phyloP scores from a whole-genome alignment of 306 rosid species.

The Castanopsis chinensis region DNA sequence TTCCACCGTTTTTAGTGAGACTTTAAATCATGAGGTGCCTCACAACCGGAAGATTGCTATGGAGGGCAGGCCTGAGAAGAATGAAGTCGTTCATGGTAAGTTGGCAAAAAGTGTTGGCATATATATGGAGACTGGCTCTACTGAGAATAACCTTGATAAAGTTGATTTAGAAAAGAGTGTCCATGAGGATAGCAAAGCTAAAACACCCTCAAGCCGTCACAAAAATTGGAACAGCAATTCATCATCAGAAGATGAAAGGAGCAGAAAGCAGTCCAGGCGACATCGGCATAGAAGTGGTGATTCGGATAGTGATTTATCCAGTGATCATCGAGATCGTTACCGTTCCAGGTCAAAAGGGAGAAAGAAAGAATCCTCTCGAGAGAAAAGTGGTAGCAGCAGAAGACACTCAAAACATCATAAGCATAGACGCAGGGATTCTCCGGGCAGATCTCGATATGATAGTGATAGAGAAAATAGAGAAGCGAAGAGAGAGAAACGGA shows the following conservation, averaged over 20 bases:
- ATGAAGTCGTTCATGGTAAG: slow-evolving; percentile 33
- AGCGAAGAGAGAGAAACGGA: slow-evolving; percentile 52
- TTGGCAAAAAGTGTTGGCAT: slow-evolving; percentile 34
- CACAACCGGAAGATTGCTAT: slow-evolving; percentile 27
- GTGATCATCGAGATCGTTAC: slow-evolving; percentile 40
- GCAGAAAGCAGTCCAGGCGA: slow-evolving; percentile 55
- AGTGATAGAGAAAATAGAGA: slow-evolving; percentile 43
- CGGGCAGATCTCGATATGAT: slow-evolving; percentile 40
- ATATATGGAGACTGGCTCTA: slow-evolving; percentile 27
- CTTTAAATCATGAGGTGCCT: slow-evolving; percentile 27
- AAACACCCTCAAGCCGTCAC: slow-evolving; percentile 28
- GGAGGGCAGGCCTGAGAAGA: slow-evolving; percentile 31
- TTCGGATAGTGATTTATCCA: slow-evolving; percentile 52
- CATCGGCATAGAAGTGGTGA: slow-evolving; percentile 47
- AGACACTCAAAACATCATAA: slow-evolving; percentile 64
- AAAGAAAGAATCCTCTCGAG: slow-evolving; percentile 62
- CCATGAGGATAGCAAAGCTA: slow-evolving; percentile 36
- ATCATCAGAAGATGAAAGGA: slow-evolving; percentile 62
- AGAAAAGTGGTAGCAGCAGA: slow-evolving; percentile 51
- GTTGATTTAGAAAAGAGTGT: slow-evolving; percentile 26
- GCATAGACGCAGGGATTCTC: slow-evolving; percentile 56
- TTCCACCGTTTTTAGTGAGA: slow-evolving; percentile 12
- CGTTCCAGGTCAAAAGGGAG: slow-evolving; percentile 58
- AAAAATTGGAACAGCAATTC: slow-evolving; percentile 43
- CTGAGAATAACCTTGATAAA: slow-evolving; percentile 32